phyloP scores from a whole-genome alignment of 129 eudicot species.

The Arctium minus region DNA sequence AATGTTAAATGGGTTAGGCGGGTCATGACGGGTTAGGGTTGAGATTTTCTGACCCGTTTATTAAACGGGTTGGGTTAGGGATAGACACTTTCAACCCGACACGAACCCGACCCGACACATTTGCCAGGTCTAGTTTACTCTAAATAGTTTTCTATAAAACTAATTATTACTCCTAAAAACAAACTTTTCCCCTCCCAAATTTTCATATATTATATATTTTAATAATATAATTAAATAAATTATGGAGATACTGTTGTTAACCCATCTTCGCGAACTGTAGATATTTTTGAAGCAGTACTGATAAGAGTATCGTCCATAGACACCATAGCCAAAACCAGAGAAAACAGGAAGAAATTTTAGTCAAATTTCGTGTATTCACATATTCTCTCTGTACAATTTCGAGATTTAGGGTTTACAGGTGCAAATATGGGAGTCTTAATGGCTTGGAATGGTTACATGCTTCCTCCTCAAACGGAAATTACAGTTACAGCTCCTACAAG shows the following conservation, averaged over 20 bases:
- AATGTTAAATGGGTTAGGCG: too few relatives aligned
- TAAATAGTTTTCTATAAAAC: too few relatives aligned
- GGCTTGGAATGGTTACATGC: conserved; percentile 36
- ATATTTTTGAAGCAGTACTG: conserved; percentile 13
- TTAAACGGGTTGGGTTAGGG: too few relatives aligned
- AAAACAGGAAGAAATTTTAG: background rate
- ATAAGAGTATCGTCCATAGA: conserved; percentile 19
- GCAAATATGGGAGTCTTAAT: conserved; percentile 45
- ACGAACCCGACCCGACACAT: too few relatives aligned
- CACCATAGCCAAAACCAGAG: background rate
- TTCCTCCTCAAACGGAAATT: conserved; percentile 22
- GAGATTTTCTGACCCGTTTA: too few relatives aligned
- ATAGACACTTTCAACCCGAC: too few relatives aligned
- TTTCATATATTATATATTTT: too few relatives aligned
- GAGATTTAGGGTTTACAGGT: background rate
- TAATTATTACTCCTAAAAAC: too few relatives aligned
- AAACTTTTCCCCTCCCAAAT: too few relatives aligned
- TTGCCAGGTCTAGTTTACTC: too few relatives aligned
- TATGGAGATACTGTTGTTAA: background rate
- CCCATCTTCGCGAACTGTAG: background rate
- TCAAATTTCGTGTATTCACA: background rate
- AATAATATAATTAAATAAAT: too few relatives aligned
- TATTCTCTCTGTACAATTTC: background rate
- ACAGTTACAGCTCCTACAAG: conserved; percentile 9
- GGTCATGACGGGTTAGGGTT: too few relatives aligned